A percentile compares a stretch with the other conserved stretches of the same genome.
Evolutionary conservation across 495 filamentous ascomycete genomes (phyloP).

Genomic region (Saxophila tyrrhenica): DNA sequence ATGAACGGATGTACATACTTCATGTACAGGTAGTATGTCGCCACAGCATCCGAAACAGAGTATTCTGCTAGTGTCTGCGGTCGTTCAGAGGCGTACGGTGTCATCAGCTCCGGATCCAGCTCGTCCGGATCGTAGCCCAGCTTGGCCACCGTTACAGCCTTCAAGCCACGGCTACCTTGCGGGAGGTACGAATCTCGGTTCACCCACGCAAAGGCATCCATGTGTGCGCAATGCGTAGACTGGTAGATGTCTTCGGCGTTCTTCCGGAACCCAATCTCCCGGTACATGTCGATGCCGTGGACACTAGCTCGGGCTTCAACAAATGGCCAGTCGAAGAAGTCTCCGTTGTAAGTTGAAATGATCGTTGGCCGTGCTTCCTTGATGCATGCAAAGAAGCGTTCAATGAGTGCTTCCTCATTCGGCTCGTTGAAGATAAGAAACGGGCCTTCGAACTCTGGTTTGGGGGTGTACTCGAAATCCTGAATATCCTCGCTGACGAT

Average conservation of each 20-base stretch:
- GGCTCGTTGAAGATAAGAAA: constrained; percentile 99
- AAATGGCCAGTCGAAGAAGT: constrained; percentile 99
- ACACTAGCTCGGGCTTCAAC: constrained; percentile 87
- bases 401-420: constrained; percentile 75
- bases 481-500: constrained; percentile 96
- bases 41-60: constrained; percentile 97
- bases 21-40: constrained; percentile 99
- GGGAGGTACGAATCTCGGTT: constrained; percentile 97
- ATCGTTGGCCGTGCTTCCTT: constrained; percentile 91
- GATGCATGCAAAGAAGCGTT: constrained; percentile 90
- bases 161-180: constrained; percentile 92
- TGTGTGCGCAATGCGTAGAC: constrained; percentile 88
- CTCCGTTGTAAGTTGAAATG: constrained; percentile 98
- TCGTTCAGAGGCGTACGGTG: constrained; percentile 71
- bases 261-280: constrained; percentile 90
- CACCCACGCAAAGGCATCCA: constrained; percentile 99
- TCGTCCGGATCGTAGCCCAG: constrained; percentile 98
- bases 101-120: constrained; percentile 96
- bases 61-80: constrained; percentile 94
- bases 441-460: constrained; percentile 83
- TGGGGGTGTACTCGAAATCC: constrained; percentile 97
- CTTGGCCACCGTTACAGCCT: constrained; percentile 95
- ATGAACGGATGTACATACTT: constrained; percentile 99
- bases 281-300: constrained; percentile 98
- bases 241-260: constrained; percentile 93